Evolutionary conservation across 2,329 filamentous ascomycete genomes (phyloP), one percentile per base, ranked within the genome.

Genomic region (Thielaviopsis punctulata): DNA sequence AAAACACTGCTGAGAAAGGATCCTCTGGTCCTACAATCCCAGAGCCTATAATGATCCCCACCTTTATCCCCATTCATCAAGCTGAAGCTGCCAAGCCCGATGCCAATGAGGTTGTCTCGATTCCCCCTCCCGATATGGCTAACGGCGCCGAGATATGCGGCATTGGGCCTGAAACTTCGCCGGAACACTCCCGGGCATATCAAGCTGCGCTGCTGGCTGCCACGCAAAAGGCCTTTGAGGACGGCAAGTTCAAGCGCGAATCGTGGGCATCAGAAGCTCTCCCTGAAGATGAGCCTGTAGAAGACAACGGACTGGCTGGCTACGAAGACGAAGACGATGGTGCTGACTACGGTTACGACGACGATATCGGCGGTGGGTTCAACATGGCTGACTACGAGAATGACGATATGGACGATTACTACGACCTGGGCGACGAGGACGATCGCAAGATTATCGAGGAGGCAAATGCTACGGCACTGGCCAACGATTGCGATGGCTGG

Each of bases 401-500:
- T 66, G 73, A 81, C 49, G 64, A 62, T 61, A 41, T 64, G 63
- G 57, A 60, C 22, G 56, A 73, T 66, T 76, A 82, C 50, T 82
- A 90, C 58, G 77, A 81, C 55, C 77, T 82, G 57, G 77, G 79
- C 55, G 79, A 82, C 45, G 73, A 85, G 49, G 85, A 86, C 55
- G 88, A 96, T 58, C 89, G 95, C 59, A 80, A 81, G 27, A 92
- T 96, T 59, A 93, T 98, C 55, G 90, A 89, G 0, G 92, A 88
- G 54, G 92, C 92, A 4, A 98, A 98, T 59, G 89, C 90, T 0
- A 89, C 92, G 63, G 92, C 85, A 1, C 72, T 98, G 7, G 90
- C 92, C 45, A 89, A 87, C 58, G 92, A 98, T 61, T 82, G 82
- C 6, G 90, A 95, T 57, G 90, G 87, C 0, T 93, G 92, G 69